Evolutionary conservation across 805 yeast species (phyloP).

Genomic region (Yamadazyma nakazawae): DNA sequence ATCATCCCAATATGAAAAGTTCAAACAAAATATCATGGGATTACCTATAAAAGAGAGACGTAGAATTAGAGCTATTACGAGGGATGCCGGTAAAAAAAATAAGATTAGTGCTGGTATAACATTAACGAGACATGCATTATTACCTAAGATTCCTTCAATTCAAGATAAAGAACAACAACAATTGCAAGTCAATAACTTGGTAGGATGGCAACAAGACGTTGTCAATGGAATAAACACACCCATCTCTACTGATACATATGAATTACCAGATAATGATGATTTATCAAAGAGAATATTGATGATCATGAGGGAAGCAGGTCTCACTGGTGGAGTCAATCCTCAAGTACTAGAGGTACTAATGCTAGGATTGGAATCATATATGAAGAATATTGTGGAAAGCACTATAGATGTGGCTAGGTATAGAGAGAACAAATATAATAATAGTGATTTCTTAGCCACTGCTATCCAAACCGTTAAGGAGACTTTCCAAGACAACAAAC

Average conservation of each 20-base stretch:
- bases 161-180: slow-evolving; percentile 47
- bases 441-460: slow-evolving; percentile 31
- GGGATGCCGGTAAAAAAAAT: slow-evolving; percentile 77
- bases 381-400: slow-evolving; percentile 70
- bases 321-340: slow-evolving; percentile 76
- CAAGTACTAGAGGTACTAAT: slow-evolving; percentile 73
- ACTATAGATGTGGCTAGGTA: slow-evolving; percentile 70
- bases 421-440: slow-evolving; percentile 46
- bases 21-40: slow-evolving; percentile 84
- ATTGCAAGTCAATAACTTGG: slow-evolving; percentile 48
- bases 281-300: slow-evolving; percentile 71
- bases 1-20: slow-evolving; percentile 71
- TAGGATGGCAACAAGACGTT: slow-evolving; percentile 91
- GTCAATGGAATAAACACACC: slow-evolving; percentile 82
- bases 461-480: slow-evolving; percentile 17
- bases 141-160: slow-evolving; percentile 83
- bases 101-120: slow-evolving; percentile 68
- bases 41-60: slow-evolving; percentile 81
- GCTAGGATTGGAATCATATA: slow-evolving; percentile 78
- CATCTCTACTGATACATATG: slow-evolving; percentile 69
- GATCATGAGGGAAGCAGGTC: slow-evolving; percentile 84
- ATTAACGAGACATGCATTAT: slow-evolving; percentile 64
- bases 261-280: slow-evolving; percentile 76
- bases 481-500: background rate
- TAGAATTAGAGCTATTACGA: slow-evolving; percentile 76